Conservation (phyloP, 768 basidiomycete genomes). For the Mycena polygramma region DNA sequence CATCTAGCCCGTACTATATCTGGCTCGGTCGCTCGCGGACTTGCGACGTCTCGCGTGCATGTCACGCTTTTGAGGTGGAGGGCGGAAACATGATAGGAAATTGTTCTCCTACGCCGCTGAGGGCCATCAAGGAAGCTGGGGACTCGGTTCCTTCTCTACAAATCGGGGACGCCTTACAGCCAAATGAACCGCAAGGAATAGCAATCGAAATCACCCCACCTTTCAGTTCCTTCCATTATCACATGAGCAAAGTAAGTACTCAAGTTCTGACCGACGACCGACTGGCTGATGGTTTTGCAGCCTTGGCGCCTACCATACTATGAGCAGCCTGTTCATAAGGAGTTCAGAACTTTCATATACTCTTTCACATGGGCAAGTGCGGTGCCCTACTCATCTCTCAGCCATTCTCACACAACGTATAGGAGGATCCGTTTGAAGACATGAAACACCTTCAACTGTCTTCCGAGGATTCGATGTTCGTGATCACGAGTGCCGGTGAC, state of each 20-base stretch:
- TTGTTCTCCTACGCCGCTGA: conserved; percentile 55
- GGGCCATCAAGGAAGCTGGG: conserved; percentile 48
- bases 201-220: conserved; percentile 67
- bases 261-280: conserved; percentile 14
- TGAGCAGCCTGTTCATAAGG: conserved; percentile 76
- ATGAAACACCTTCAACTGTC: conserved; percentile 72
- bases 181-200: conserved; percentile 38
- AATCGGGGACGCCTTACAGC: conserved; percentile 49
- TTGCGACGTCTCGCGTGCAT: conserved; percentile 67
- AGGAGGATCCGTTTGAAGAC: conserved; percentile 84
- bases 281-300: conserved; percentile 42
- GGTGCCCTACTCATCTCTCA: not conserved
- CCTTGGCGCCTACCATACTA: conserved; percentile 80
- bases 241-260: conserved; percentile 58
- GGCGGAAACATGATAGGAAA: conserved; percentile 71
- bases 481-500: conserved; percentile 84
- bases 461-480: conserved; percentile 73
- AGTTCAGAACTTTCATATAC: conserved; percentile 74
- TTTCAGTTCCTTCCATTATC: conserved; percentile 75
- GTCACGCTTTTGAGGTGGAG: conserved; percentile 73
- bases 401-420: not conserved
- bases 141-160: conserved; percentile 57
- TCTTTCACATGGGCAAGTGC: conserved; percentile 70
- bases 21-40: conserved; percentile 79
- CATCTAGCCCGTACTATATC: conserved; percentile 74